Conservation (phyloP, 257 asterid genomes). For the Orobanche coerulescens region DNA sequence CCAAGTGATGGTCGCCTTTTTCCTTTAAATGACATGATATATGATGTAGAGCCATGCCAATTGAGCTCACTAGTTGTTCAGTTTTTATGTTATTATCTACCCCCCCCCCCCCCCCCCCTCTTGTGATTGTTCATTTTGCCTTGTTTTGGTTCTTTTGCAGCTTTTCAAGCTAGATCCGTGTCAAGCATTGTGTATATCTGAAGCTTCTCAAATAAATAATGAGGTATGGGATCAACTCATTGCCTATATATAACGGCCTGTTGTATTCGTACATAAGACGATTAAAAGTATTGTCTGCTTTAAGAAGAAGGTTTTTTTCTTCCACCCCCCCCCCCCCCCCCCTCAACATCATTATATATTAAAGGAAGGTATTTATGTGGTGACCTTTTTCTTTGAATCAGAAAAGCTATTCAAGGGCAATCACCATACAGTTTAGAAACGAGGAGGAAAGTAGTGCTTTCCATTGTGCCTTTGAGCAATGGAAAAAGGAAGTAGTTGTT, state of each 20-base stretch:
- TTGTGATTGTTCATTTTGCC: constrained; percentile 16
- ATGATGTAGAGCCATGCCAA: not conserved
- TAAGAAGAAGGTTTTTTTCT: too few species aligned
- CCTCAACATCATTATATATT: constrained; percentile 23
- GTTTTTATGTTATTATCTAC: constrained; percentile 10
- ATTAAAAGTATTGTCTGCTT: constrained; percentile 1
- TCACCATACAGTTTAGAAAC: constrained; percentile 74
- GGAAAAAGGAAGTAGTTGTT: constrained; percentile 69
- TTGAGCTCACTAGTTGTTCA: constrained; percentile 9
- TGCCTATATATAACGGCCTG: not conserved
- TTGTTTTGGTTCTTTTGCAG: constrained; percentile 37
- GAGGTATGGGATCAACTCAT: constrained; percentile 46
- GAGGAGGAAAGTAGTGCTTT: constrained; percentile 92
- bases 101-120: not conserved
- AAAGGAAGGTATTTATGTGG: constrained; percentile 19
- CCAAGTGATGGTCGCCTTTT: not conserved
- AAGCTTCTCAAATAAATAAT: constrained; percentile 48
- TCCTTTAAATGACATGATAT: not conserved
- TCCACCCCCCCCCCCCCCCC: too few species aligned
- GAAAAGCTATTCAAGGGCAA: constrained; percentile 82
- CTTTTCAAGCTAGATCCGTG: constrained; percentile 68
- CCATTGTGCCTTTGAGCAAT: constrained; percentile 90
- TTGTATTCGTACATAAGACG: constrained; percentile 2
- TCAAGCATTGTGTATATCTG: constrained; percentile 66
- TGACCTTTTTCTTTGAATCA: constrained; percentile 52